phyloP scores from a whole-genome alignment of 495 filamentous ascomycete species.

The Neurospora discreta region DNA sequence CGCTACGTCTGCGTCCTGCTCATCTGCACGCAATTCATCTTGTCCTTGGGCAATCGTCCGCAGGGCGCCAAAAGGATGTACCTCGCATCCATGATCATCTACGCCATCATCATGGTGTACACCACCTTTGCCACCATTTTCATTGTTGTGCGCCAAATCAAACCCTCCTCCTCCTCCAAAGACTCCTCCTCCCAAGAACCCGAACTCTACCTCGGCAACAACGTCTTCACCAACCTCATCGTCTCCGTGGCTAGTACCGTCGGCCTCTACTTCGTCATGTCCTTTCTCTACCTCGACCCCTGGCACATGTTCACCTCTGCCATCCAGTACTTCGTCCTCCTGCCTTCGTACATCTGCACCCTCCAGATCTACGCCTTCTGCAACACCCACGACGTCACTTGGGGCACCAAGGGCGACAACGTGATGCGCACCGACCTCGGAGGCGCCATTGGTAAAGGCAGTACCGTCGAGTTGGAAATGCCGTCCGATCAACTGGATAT shows the following conservation, averaged over 20 bases:
- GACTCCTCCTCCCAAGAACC: too few relatives aligned
- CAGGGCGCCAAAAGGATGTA: constrained; percentile 95
- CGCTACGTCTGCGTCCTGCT: constrained; percentile 76
- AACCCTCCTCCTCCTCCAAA: constrained; percentile 32
- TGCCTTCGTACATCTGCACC: constrained; percentile 92
- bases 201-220: constrained; percentile 55
- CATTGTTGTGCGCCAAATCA: constrained; percentile 70
- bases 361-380: constrained; percentile 98
- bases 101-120: constrained; percentile 91
- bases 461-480: constrained; percentile 84
- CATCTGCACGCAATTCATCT: constrained; percentile 90
- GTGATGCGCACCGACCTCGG: constrained; percentile 85
- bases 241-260: constrained; percentile 80
- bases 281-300: constrained; percentile 90
- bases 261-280: constrained; percentile 92
- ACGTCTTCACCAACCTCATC: constrained; percentile 89
- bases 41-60: constrained; percentile 96
- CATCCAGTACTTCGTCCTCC: constrained; percentile 84
- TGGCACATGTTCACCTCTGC: constrained; percentile 99
- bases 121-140: constrained; percentile 80
- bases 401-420: constrained; percentile 99
- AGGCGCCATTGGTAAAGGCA: constrained; percentile 58
- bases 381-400: constrained; percentile 98
- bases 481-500: constrained; percentile 96
- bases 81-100: constrained; percentile 72